Conservation (phyloP, 768 basidiomycete species). For the Tylopilus felleus region DNA sequence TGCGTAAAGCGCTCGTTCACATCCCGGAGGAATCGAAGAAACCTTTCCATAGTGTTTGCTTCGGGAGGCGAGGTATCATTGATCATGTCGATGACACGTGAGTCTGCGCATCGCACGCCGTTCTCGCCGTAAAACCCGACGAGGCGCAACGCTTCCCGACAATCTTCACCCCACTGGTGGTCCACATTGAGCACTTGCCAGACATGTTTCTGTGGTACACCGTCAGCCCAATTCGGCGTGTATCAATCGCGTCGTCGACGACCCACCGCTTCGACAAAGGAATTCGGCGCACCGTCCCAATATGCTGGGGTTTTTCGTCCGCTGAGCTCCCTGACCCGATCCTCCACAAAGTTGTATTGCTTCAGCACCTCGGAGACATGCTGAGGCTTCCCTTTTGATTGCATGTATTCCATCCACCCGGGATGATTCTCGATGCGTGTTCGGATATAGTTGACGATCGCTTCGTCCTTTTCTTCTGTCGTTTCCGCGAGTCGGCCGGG, state of each 20-base stretch:
- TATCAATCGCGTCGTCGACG: conserved; percentile 5
- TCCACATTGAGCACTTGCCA: conserved; percentile 46
- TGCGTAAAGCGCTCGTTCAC: conserved; percentile 42
- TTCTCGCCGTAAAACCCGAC: conserved; percentile 54
- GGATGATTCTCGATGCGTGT: conserved; percentile 41
- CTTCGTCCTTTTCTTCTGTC: conserved; percentile 39
- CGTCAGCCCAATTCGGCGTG: neutral
- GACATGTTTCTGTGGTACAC: conserved; percentile 40
- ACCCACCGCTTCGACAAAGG: conserved; percentile 46
- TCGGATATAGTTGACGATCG: conserved; percentile 44
- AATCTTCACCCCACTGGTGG: conserved; percentile 43
- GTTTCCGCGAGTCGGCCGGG: conserved; percentile 32
- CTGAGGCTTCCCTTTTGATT: conserved; percentile 38
- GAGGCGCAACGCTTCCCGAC: conserved; percentile 49
- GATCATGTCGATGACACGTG: conserved; percentile 48
- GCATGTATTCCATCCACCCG: conserved; percentile 46
- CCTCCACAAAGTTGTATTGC: conserved; percentile 53
- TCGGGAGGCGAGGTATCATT: conserved; percentile 42
- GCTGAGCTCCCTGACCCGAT: conserved; percentile 44
- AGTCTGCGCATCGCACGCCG: conserved; percentile 48
- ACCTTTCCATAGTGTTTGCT: conserved; percentile 45
- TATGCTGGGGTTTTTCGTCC: conserved; percentile 44
- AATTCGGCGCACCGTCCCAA: conserved; percentile 33
- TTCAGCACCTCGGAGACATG: conserved; percentile 41
- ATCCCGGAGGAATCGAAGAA: conserved; percentile 47